Conservation (phyloP, 257 asterid genomes). For the Lantana camara region DNA sequence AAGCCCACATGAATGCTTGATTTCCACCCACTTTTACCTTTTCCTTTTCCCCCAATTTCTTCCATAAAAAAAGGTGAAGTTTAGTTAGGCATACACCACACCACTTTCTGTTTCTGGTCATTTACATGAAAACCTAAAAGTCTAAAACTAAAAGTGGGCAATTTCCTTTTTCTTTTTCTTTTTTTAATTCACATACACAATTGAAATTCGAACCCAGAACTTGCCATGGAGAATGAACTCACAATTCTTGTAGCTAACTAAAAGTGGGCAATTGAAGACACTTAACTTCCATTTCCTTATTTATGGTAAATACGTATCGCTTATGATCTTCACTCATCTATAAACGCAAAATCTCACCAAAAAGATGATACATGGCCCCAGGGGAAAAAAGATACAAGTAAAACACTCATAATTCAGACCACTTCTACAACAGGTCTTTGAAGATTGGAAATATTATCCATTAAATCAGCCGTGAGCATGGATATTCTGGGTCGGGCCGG, state of each 20-base stretch:
- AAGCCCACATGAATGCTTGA: neutral
- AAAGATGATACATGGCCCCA: neutral
- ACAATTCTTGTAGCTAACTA: no score
- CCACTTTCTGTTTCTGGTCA: neutral
- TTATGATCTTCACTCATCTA: conserved; percentile 2
- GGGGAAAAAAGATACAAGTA: neutral
- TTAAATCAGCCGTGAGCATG: conserved; percentile 67
- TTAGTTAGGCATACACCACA: neutral
- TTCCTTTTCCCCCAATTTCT: no score
- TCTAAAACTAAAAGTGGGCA: no score
- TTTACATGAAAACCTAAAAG: no score
- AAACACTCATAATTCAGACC: conserved; percentile 37
- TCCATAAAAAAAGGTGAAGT: no score
- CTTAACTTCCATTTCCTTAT: neutral
- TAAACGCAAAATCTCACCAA: neutral
- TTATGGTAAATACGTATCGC: neutral
- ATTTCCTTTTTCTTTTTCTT: no score
- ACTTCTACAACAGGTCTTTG: conserved; percentile 66
- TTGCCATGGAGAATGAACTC: no score
- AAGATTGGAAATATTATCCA: conserved; percentile 49
- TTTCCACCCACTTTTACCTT: no score
- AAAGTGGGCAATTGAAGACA: no score
- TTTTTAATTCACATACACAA: no score
- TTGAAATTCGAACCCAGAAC: no score
- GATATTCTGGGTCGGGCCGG: conserved; percentile 58